These are phyloP conservation scores for Wickerhamomyces strasburgensis DNA, from an alignment of 805 yeast genomes.

Conservation along the genomic window DNA sequence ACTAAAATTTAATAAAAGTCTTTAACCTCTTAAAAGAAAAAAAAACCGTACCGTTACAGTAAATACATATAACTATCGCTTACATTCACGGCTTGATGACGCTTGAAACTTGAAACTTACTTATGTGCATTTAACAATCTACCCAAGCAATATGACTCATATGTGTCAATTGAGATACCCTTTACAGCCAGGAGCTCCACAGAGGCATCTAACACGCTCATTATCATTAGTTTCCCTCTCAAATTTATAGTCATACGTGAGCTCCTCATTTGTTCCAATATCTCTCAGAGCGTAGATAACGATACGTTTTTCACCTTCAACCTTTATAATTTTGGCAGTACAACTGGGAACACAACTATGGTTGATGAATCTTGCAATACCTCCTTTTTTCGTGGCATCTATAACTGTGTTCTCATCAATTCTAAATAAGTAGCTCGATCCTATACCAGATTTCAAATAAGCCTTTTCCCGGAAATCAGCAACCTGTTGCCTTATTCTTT, in stretches of 20 bases:
- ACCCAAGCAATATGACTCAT: too few relatives aligned
- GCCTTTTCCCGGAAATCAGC: conserved; percentile 89
- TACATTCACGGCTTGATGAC: too few relatives aligned
- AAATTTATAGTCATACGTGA: conserved; percentile 94
- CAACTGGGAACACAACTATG: conserved; percentile 98
- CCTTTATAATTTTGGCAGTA: conserved; percentile 93
- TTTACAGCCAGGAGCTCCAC: conserved; percentile 94
- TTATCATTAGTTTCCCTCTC: conserved; percentile 86
- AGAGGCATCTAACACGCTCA: conserved; percentile 83
- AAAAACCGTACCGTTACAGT: too few relatives aligned
- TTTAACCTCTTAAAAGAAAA: too few relatives aligned
- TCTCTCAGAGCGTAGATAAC: conserved; percentile 91
- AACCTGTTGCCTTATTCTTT: conserved; percentile 85
- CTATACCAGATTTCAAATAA: conserved; percentile 86
- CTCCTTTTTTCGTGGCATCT: conserved; percentile 97
- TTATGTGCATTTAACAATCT: too few relatives aligned
- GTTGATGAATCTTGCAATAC: conserved; percentile 93
- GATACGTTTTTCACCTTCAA: conserved; percentile 88
- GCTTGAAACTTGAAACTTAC: too few relatives aligned
- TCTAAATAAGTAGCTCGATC: conserved; percentile 88
- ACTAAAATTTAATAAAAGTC: too few relatives aligned
- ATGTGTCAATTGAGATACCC: conserved; percentile 68
- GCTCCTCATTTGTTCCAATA: conserved; percentile 81
- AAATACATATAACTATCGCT: too few relatives aligned
- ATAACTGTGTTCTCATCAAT: conserved; percentile 92